Conservation (phyloP, 73 alveolate species). For the Paramecium sexaurelia region DNA sequence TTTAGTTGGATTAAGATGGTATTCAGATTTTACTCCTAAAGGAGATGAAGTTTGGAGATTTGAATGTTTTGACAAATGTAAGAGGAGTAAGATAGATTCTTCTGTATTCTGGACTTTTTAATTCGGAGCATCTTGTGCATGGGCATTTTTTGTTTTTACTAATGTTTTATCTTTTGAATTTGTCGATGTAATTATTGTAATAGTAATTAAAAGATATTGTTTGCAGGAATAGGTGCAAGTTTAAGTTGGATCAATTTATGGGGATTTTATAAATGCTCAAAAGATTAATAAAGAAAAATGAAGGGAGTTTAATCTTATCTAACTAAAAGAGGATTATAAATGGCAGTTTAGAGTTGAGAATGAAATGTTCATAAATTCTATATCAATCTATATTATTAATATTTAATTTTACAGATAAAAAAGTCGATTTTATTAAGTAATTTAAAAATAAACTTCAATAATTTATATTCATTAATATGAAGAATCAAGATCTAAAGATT, state of each 20-base stretch:
- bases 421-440: background rate
- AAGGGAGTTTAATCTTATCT: background rate
- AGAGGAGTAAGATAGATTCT: constrained; percentile 51
- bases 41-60: constrained; percentile 45
- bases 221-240: constrained; percentile 52
- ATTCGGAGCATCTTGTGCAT: background rate
- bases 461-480: constrained; percentile 17
- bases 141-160: constrained; percentile 25
- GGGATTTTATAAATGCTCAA: constrained; percentile 49
- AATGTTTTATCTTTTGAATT: constrained; percentile 30
- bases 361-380: background rate
- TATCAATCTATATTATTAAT: background rate
- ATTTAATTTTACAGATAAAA: background rate
- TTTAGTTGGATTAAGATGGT: no score
- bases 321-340: constrained; percentile 6
- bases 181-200: background rate
- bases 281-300: constrained; percentile 55
- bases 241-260: constrained; percentile 46
- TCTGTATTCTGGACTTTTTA: constrained; percentile 54
- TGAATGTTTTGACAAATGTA: constrained; percentile 24
- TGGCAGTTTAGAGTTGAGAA: constrained; percentile 9
- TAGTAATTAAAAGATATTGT: background rate
- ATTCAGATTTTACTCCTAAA: constrained; percentile 11
- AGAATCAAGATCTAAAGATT: background rate
- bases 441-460: background rate